Base-by-base conservation (phyloP, 257 asterid genomes). In the Solanum etuberosum region DNA sequence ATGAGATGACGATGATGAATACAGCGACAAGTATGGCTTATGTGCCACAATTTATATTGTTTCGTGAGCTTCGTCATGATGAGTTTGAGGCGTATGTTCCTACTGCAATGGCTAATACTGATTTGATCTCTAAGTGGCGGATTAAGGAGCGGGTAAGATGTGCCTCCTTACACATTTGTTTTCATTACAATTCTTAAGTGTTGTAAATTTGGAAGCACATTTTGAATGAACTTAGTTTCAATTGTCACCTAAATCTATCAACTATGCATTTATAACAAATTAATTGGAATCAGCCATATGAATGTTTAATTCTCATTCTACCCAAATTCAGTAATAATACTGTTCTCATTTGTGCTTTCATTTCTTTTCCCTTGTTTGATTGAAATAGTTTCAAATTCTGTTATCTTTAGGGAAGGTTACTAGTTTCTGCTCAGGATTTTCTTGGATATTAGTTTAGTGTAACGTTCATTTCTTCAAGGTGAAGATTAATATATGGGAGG, bases 21-120 rank as follows among this genome's bases (percentile, higher is more conserved):
- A 92, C 95, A 51, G 87, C 92, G 46, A 95, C 98, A 43, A 94
- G 97, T 89, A 90, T 93, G 96, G 95, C 96, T 21, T 95, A 95
- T 92, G 88, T 94, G 94, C 97, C 99, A 20, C 99, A 92, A 90
- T 94, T 90, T 61, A 83, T 96, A 23, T 97, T 94, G 83, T 89
- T 97, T 91, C 92, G 96, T 91, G 99, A 97, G 94, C 95, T 95
- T 40, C 92, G 99, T 89, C 99, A 96, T 73, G 98, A 97, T 57
- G 97, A 94, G 5, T 96, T 97, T 59, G 99, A 97, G 94, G 95
- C 92, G 31, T 89, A 92, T 68, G 88, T 93, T 54, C 99, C 96
- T 14, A 87, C 96, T 15, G 96, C 99, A 37, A 98, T 94, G 25
- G 89, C 95, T n/a, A 95, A 95, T 87, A 93, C 94, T 85, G 99